Evolutionary conservation across 2,329 filamentous ascomycete genomes (phyloP), one percentile per base, ranked within the genome.

Genomic region (Fusarium subtropicale): DNA sequence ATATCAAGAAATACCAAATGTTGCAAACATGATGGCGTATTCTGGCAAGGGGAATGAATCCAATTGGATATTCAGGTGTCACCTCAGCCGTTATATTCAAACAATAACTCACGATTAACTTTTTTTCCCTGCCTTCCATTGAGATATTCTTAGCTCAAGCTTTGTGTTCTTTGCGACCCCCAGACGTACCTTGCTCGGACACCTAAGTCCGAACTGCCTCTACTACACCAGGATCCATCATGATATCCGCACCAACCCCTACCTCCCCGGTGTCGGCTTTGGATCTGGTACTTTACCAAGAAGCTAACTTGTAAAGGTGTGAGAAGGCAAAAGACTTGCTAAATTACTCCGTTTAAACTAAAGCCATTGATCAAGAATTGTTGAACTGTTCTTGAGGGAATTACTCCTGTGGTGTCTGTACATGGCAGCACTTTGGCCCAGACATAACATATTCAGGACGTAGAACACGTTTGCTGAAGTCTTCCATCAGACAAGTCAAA

Each of bases 211-310:
- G 73, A 61, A 45, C 44, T 50, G 34, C 47, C 33, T 54, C 10
- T 28, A 22, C 44, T 28, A 22, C 45, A 31, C 62, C 46, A 45
- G 50, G 51, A 50, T 58, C 48, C 50, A 54, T 48, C 44, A 50
- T 57, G 47, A 52, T 67, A 66, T 61, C 69, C 66, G 66, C 68
- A 62, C 68, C 64, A 68, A 65, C 68, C 71, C 64, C 68, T 62
- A 65, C 69, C 73, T 62, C 67, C 69, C 73, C 73, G 71, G 71
- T 74, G 69, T 74, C 70, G 73, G 73, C 73, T 74, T 57, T 30
- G 30, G 33, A 69, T 30, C 56, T 62, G 26, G 34, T 57, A 24
- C 55, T 62, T 62, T 57, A 53, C n/a, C 26, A 58, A 65, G 57
- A 69, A 72, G 61, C 52, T 47, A 75, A 72, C 71, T 36, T 18